Percentiles rank a stretch among this genome's conserved stretches.
phyloP scores from a whole-genome alignment of 352 stramenopile genomes.

The Pythium monospermum region DNA sequence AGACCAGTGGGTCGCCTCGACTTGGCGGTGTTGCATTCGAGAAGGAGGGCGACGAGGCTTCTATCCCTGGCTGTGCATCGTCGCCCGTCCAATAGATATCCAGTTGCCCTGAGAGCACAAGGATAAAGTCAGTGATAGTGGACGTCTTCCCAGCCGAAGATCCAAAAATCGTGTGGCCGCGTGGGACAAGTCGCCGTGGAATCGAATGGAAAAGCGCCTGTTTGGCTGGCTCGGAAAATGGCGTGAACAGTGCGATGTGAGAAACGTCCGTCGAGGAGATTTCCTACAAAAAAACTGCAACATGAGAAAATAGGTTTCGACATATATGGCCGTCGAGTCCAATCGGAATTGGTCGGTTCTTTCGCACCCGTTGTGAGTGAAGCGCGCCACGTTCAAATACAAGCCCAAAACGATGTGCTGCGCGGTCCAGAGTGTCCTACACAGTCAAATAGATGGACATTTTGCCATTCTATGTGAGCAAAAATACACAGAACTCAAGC shows the following conservation, averaged over 20 bases:
- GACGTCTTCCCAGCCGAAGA: background rate
- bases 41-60: background rate
- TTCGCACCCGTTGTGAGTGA: constrained; percentile 8
- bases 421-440: constrained; percentile 22
- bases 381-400: constrained; percentile 9
- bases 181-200: constrained; percentile 11
- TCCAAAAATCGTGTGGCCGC: constrained; percentile 13
- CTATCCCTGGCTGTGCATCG: background rate
- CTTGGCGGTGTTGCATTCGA: background rate
- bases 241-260: constrained; percentile 36
- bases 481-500: background rate
- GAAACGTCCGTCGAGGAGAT: constrained; percentile 24
- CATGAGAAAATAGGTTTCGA: background rate
- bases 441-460: background rate
- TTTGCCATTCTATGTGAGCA: constrained; percentile 1
- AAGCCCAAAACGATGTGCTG: constrained; percentile 12
- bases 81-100: constrained; percentile 41
- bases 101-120: constrained; percentile 38
- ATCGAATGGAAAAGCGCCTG: constrained; percentile 28
- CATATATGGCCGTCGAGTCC: too few species aligned
- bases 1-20: background rate
- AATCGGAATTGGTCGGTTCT: too few species aligned
- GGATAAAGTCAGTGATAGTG: constrained; percentile 19
- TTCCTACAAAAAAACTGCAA: background rate
- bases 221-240: constrained; percentile 28